Evolutionary conservation across 805 yeast species (phyloP), one percentile per base, ranked within the genome.

Genomic region (Scheffersomyces ergatensis): DNA sequence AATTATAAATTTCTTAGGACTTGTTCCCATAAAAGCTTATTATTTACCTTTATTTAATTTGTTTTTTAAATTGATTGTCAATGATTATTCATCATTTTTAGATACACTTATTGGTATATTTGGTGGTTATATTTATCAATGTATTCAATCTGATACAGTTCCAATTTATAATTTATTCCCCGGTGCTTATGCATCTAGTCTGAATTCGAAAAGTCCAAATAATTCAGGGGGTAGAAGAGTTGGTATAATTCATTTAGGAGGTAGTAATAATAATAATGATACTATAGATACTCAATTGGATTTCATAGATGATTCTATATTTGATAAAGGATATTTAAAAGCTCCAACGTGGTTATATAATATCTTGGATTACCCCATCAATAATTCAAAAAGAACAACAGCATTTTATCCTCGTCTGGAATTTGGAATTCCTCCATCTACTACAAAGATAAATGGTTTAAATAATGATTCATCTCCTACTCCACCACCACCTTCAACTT

Each of bases 121-220:
- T 15, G 77, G 78, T 3, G 85, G 80, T 0, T 83, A 83, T 53
- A 43, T 79, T 4, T 82, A 80, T 60, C 77, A 74, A 45, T 83
- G 88, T 53, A 55, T 80, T 33, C 85, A 81, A 50, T 80, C 86
- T 0, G 62, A 69, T 31, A 76, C 86, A 2, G 29, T 63, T 19
- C 74, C 76, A 2, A 44, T 70, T 33, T 66, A 65, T 49, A 70
- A 70, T 49, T 53, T 70, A 31, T 46, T 63, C 31, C 65, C 71
- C 1, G 60, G 62, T 5, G 54, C 63, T 1, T 63, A 65, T 43
- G 49, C 49, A 13, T 21, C 33, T 15, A 33, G 42, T 14, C 14
- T 47, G 11, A 34, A 33, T 14, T 33, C 38, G 5, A 36, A 32
- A 6, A 34, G 34, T 16, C 7, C 26, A 13, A 12, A 19, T 4